Evolutionary conservation across 441 rosid species (phyloP), one percentile per base, ranked within the genome.

Genomic region (Biscutella laevigata): DNA sequence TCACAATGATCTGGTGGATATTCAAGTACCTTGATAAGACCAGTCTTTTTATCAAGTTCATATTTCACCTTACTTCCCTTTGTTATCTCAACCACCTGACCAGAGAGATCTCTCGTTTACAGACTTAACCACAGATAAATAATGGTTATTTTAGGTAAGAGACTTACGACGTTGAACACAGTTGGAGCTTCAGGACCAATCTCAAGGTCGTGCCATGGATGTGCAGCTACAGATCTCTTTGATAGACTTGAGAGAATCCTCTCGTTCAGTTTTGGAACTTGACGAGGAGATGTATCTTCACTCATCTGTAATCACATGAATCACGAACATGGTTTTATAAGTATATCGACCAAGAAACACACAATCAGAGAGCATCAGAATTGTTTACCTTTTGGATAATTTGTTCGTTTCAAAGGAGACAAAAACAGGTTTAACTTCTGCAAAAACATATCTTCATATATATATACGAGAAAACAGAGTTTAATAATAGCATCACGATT

Each of bases 201-300:
- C 75, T 94, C 97, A 69, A 94, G 97, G 78, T 89, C 99, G 67
- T 94, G 99, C 99, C 99, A 94, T 57, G 99, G 97, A 73, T 94
- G 99, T 39, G 97, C 99, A 62, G 99, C 99, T 44, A 84, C 88
- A 42, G 99, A 84, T 77, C 99, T 84, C 70, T 77, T 86, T 7
- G 96, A 81, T 80, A 86, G 30, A 50, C 91, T 77, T 7, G 97
- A 89, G 52, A 94, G 97, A 64, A 94, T 94, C 80, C 99, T 84
- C 73, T 94, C 96, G 53, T 94, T 94, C 37, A 94, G 71, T 9
- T 72, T 74, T 19, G 97, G 90, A 59, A 66, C 70, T 10, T 70
- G 53, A 34, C 69, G 71, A 3, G 61, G 63, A 24, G 64, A 55
- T 7, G 30, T 59, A 53, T 63, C 77, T 33, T 69, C 70, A 38